A percentile compares a stretch with the other conserved stretches of the same genome.
Evolutionary conservation across 441 rosid genomes (phyloP).

Genomic region (Daphne laureola): DNA sequence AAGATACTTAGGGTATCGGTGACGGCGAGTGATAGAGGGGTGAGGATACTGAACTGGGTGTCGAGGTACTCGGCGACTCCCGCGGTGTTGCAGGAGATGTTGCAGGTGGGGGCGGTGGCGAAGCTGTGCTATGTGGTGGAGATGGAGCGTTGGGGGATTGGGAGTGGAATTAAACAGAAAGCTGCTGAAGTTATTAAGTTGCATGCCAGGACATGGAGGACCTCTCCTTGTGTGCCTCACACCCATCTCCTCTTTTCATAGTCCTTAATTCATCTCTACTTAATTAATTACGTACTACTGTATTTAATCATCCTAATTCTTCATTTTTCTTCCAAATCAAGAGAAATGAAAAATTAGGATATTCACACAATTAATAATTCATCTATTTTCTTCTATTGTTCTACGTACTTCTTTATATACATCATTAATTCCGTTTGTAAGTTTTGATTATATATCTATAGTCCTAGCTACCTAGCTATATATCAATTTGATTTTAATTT

Average conservation of each 20-base stretch:
- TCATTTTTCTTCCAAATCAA: too few species aligned
- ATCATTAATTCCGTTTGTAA: too few species aligned
- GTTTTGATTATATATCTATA: too few species aligned
- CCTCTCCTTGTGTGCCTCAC: constrained; percentile 60
- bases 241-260: constrained; percentile 33
- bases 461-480: too few species aligned
- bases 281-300: too few species aligned
- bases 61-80: constrained; percentile 55
- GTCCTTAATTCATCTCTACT: too few species aligned
- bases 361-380: too few species aligned
- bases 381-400: too few species aligned
- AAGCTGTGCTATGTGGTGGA: constrained; percentile 74
- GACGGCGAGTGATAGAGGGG: constrained; percentile 60
- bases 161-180: constrained; percentile 45
- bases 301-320: too few species aligned
- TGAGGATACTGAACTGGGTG: constrained; percentile 51
- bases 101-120: constrained; percentile 66
- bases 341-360: too few species aligned
- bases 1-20: constrained; percentile 73
- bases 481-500: too few species aligned
- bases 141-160: constrained; percentile 25
- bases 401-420: too few species aligned
- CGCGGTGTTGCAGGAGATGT: constrained; percentile 52
- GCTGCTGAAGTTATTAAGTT: constrained; percentile 53
- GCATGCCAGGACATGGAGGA: constrained; percentile 70